Evolutionary conservation across 2,329 filamentous ascomycete species (phyloP), one percentile per base, ranked within the genome.

Genomic region (Bipolaris cookei): DNA sequence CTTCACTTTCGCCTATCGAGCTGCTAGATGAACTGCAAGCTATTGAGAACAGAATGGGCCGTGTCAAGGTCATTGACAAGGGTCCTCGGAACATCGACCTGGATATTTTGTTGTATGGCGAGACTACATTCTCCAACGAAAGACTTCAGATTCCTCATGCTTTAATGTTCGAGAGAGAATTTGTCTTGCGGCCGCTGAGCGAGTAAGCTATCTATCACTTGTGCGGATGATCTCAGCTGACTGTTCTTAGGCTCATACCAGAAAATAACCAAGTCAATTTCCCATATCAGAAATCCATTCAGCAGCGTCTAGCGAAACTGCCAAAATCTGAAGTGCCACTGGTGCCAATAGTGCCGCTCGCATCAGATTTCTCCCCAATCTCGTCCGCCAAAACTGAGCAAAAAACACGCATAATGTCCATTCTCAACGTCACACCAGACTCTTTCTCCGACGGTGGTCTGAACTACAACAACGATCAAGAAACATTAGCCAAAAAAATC

Each of bases 51-150:
- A 80, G 81, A 0, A 85, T 97, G 71, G 93, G 93, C 0, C 85
- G 95, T 54, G 85, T 87, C 61, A 97, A 97, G 76, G 68, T 91
- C 41, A 86, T 98, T 39, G 92, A 97, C 69, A 99, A 99, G 74
- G 95, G 95, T 0, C 95, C 95, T 1, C 86, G 95, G 25, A 96
- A 92, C 71, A 97, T 99, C 60, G 95, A 99, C 71, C 82, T 99
- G 13, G 95, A 99, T 71, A 92, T 99, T 44, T 80, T 98, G 16
- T 63, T 97, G 1, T 97, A 96, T 71, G 89, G 88, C 48, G 79
- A 90, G 53, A 78, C 88, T 58, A 80, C 77, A 3, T 78, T 96
- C 49, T 78, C 86, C 38, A 83, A 91, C 62, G 85, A 90, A 39
- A 86, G 92, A 18, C 85, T 99, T n/a, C 88, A 83, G 23, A 83